Percentiles rank a stretch among this genome's conserved stretches.
Conservation (phyloP, 2,329 filamentous ascomycete species). For the Scleromitrula shiraiana region DNA sequence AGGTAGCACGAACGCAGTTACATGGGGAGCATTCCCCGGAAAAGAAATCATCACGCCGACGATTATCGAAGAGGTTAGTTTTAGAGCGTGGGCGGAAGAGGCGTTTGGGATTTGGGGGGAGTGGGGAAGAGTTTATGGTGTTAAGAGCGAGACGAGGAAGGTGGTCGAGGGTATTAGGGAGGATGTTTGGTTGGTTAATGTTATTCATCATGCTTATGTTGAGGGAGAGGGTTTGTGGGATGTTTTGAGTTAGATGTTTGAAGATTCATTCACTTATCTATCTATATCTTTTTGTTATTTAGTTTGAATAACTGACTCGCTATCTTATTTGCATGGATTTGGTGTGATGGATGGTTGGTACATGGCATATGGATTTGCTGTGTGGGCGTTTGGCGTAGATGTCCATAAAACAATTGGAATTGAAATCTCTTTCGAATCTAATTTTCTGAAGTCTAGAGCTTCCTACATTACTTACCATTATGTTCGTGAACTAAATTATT, state of each 20-base stretch:
- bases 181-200: slow-evolving; percentile 83
- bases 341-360: too few species aligned
- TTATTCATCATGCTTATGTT: slow-evolving; percentile 74
- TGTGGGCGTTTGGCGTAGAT: too few species aligned
- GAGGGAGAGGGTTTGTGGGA: slow-evolving; percentile 67
- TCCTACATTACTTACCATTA: too few species aligned
- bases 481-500: too few species aligned
- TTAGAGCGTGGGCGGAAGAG: slow-evolving; percentile 90
- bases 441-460: too few species aligned
- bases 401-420: too few species aligned
- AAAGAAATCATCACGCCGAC: slow-evolving; percentile 96
- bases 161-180: slow-evolving; percentile 60
- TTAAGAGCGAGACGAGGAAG: slow-evolving; percentile 58
- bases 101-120: slow-evolving; percentile 93
- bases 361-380: too few species aligned
- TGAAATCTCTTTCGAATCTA: too few species aligned
- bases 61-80: slow-evolving; percentile 92
- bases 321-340: too few species aligned
- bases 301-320: too few species aligned
- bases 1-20: slow-evolving; percentile 79
- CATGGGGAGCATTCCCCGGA: slow-evolving; percentile 90
- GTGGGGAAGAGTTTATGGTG: slow-evolving; percentile 79
- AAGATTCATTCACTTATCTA: neutral
- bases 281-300: neutral
- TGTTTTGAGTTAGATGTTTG: slow-evolving; percentile 32